Base-by-base conservation (phyloP, 1,284 basidiomycete species). In the Golubevia sp. region DNA sequence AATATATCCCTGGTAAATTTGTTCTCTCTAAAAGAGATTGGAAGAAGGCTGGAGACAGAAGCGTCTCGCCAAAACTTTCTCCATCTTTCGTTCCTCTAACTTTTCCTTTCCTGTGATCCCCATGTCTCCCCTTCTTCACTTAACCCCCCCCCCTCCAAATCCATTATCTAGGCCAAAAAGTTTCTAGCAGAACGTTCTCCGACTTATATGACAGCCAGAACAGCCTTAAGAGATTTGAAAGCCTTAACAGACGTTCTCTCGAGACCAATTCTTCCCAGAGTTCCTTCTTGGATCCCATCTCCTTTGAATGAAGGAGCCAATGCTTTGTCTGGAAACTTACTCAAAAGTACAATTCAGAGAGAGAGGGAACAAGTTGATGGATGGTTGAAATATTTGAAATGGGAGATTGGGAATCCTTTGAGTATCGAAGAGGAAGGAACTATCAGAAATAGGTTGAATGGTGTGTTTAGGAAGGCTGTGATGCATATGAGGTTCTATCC, bases 121-220 rank as follows among this genome's bases (percentile, higher is more conserved):
- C n/a, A n/a, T n/a, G n/a, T n/a, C n/a, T n/a, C n/a, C n/a, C n/a
- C n/a, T n/a, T n/a, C n/a, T n/a, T n/a, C n/a, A n/a, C n/a, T n/a
- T n/a, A n/a, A n/a, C n/a, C n/a, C n/a, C n/a, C n/a, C n/a, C n/a
- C n/a, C n/a, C n/a, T n/a, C n/a, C n/a, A n/a, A n/a, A n/a, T n/a
- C n/a, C n/a, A n/a, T n/a, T n/a, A n/a, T n/a, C n/a, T n/a, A 67
- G 62, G 80, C 80, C 48, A 83, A 83, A 54, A 81, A 82, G 62
- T 82, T 83, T 60, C 71, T 83, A 4, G 79, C 69, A 15, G 80
- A 83, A 55, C 69, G 71, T 21, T 83, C 80, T 54, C 77, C 80
- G 2, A 79, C 79, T 18, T 83, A 83, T 67, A 83, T 83, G 80
- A 78, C 79, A 1, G 80, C 80, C 23, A 71, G 80, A 20, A 65